These are phyloP conservation scores for Rhododendron griersonianum DNA, from an alignment of 148 eudicot species.

Conservation along the genomic window DNA sequence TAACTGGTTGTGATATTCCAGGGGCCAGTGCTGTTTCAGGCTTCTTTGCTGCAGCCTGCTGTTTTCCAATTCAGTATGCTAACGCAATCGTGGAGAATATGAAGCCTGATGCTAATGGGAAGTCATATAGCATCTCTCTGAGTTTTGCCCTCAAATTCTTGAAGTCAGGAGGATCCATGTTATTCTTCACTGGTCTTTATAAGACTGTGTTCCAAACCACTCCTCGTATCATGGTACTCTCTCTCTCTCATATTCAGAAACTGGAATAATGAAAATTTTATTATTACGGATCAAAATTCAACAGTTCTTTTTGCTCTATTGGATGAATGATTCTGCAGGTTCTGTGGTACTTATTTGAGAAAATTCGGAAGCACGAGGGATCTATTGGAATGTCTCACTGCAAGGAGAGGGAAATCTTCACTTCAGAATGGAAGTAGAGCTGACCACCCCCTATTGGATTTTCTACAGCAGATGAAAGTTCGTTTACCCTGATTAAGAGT, in stretches of 20 bases:
- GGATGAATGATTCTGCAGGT: not conserved
- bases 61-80: not conserved
- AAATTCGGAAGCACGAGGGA: not conserved
- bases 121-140: not conserved
- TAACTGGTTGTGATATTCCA: not conserved
- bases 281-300: not conserved
- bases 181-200: not conserved
- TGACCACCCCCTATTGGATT: not conserved
- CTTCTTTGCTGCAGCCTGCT: not conserved
- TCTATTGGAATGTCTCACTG: not conserved
- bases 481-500: not conserved
- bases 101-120: not conserved
- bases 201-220: not conserved
- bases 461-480: not conserved
- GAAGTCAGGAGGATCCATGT: not conserved
- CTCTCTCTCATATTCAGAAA: not conserved
- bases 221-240: not conserved
- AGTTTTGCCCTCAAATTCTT: not conserved
- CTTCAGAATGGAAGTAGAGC: not conserved
- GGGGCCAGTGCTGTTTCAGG: slow-evolving; percentile 7
- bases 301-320: not conserved
- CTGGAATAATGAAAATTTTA: not conserved
- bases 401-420: not conserved
- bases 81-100: not conserved
- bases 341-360: not conserved